Evolutionary conservation across 2,329 filamentous ascomycete species (phyloP), one percentile per base, ranked within the genome.

Genomic region (Colletotrichum karsti): DNA sequence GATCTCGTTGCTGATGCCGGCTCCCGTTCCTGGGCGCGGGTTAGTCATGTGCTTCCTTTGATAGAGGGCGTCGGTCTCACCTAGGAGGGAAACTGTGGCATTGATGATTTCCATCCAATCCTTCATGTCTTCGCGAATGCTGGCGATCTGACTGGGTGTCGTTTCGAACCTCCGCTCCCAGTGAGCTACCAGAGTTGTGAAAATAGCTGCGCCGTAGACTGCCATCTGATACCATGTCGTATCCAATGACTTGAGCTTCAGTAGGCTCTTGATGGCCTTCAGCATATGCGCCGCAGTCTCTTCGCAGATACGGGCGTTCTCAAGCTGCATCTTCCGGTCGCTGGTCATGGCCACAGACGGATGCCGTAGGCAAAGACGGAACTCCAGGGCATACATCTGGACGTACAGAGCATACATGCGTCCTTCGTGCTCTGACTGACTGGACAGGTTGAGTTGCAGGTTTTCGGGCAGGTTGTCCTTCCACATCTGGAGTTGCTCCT

Each of bases 161-260:
- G 89, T 87, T 9, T 87, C 83, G 54, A 88, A 87, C 30, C 91
- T 85, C 53, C 90, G 87, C 74, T 93, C 88, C 82, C 89, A 93
- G 62, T 90, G 86, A 2, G 88, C 88, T 51, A 92, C 93, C 0
- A 95, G 80, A 13, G 88, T 90, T 0, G 91, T 92, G 72, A 94
- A 93, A 63, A 93, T 90, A 26, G 91, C 91, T 46, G 91, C 89
- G 12, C 93, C 85, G 74, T 93, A 93, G 6, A 93, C 86, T 0
- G 92, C 90, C 54, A 89, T 85, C 53, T 91, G 91, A 73, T 93
- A 92, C 92, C 92, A 95, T 1, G 92, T 93, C 1, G 91, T 93
- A 74, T 95, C 93, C 4, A 95, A 80, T 48, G 89, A 90, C 74
- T 91, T 92, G 64, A 90, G 82, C 71, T 84, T 85, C 65, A 88